A percentile compares a stretch with the other conserved stretches of the same genome.
Conservation (phyloP, 805 yeast species). For the Monosporozyma unispora region DNA sequence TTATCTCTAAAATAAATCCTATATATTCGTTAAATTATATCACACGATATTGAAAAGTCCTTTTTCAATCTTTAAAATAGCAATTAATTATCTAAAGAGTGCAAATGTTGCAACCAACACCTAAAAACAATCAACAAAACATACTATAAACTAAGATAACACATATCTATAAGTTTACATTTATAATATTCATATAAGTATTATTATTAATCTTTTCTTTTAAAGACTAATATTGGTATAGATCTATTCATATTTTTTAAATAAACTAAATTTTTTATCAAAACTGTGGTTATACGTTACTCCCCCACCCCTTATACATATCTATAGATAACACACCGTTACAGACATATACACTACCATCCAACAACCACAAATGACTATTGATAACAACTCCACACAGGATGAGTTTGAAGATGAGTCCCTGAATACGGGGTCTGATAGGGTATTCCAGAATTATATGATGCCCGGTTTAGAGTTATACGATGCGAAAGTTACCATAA, state of each 20-base stretch:
- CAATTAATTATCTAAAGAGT: no score
- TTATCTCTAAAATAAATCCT: neutral
- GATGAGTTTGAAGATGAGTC: constrained; percentile 19
- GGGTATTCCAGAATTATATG: constrained; percentile 26
- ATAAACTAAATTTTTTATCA: no score
- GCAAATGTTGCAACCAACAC: no score
- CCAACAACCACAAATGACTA: constrained; percentile 3
- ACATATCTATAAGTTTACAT: no score
- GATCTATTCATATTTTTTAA: no score
- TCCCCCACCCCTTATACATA: neutral
- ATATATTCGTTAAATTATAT: neutral
- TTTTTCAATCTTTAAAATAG: neutral
- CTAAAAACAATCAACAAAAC: no score
- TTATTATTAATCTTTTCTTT: no score
- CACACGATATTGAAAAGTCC: neutral
- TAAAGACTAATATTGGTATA: no score
- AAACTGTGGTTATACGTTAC: no score
- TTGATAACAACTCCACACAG: neutral
- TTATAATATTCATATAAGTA: no score
- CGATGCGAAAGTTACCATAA: constrained; percentile 27
- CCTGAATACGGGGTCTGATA: constrained; percentile 23
- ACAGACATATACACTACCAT: neutral
- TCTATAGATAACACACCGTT: neutral
- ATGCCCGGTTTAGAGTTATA: constrained; percentile 27
- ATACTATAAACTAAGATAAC: no score